These are phyloP conservation scores for Coleophoma crateriformis DNA, from an alignment of 2,329 filamentous ascomycete genomes.

Conservation along the genomic window DNA sequence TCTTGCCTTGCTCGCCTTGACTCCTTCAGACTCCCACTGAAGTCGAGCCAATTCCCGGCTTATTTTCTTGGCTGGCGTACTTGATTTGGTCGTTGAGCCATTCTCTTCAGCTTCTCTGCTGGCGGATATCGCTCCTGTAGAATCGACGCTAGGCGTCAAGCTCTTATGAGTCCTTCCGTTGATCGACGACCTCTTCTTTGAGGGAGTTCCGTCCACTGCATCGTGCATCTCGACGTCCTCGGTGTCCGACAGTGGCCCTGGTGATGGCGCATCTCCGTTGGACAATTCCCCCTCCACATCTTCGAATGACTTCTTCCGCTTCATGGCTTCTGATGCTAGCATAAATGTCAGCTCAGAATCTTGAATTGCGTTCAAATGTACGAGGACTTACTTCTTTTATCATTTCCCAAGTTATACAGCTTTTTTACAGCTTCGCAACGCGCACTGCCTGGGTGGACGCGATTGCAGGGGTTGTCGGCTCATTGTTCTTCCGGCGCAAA, in stretches of 20 bases:
- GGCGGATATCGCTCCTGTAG: no score
- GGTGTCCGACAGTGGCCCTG: not conserved
- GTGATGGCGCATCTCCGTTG: not conserved
- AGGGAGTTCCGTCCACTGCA: not conserved
- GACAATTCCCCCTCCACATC: not conserved
- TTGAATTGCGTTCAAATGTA: no score
- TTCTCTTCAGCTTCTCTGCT: not conserved
- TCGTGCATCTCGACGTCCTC: not conserved
- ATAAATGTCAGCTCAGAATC: no score
- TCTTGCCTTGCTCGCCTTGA: not conserved
- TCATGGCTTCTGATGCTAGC: not conserved
- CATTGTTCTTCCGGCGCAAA: no score
- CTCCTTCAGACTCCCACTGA: constrained; percentile 1
- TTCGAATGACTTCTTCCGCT: not conserved
- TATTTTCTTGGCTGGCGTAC: not conserved
- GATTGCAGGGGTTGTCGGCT: no score
- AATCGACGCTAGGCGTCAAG: no score
- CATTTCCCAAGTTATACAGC: no score
- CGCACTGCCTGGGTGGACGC: no score
- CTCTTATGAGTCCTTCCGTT: not conserved
- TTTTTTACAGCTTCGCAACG: no score
- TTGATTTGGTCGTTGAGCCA: not conserved
- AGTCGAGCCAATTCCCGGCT: not conserved
- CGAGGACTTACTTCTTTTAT: no score
- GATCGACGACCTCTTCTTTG: not conserved